phyloP scores from a whole-genome alignment of 768 basidiomycete genomes.

The Boletus insuetus region DNA sequence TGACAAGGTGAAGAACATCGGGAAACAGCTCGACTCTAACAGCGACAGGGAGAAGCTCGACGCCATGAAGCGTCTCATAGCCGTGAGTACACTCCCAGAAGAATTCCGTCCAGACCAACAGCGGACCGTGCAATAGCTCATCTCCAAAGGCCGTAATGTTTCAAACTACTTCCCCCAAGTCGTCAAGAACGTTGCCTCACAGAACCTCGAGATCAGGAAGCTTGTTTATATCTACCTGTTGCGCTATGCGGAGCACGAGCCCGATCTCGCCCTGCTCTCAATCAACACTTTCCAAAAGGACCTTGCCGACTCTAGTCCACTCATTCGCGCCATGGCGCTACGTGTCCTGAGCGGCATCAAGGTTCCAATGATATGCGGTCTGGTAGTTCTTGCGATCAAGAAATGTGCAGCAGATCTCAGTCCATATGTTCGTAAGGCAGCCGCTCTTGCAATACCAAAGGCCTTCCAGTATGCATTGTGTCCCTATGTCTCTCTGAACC shows the following conservation, averaged over 20 bases:
- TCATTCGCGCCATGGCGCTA: constrained; percentile 95
- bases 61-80: constrained; percentile 92
- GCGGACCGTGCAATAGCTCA: constrained; percentile 53
- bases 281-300: constrained; percentile 99
- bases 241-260: constrained; percentile 89
- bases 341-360: constrained; percentile 90
- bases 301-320: constrained; percentile 84
- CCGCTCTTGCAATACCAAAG: constrained; percentile 87
- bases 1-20: constrained; percentile 81
- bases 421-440: constrained; percentile 92
- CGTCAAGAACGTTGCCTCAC: constrained; percentile 93
- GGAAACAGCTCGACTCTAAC: constrained; percentile 82
- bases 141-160: constrained; percentile 89
- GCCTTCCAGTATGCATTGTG: constrained; percentile 62
- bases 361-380: constrained; percentile 82
- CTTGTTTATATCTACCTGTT: constrained; percentile 97
- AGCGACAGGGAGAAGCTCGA: constrained; percentile 91
- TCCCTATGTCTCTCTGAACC: constrained; percentile 1
- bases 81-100: constrained; percentile 51
- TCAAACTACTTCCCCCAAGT: constrained; percentile 95
- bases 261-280: constrained; percentile 90
- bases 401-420: constrained; percentile 91
- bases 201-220: constrained; percentile 91
- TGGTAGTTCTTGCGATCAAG: constrained; percentile 85
- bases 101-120: not conserved